Evolutionary conservation across 2,329 filamentous ascomycete species (phyloP), one percentile per base, ranked within the genome.

Genomic region (Pseudogymnoascus pannorum): DNA sequence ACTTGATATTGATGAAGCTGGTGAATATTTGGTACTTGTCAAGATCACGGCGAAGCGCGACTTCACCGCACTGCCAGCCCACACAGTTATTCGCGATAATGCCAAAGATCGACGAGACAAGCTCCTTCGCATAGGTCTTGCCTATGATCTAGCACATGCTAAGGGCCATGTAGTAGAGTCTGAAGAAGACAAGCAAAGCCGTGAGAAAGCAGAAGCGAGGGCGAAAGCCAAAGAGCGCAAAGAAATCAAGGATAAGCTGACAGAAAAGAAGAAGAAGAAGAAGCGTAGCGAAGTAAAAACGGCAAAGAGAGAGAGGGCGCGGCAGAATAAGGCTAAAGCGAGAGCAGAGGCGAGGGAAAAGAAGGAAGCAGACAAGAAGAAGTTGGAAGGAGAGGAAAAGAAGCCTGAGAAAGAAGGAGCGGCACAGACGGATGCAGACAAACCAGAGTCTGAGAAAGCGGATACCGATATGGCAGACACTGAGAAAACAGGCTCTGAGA

Each of bases 71-170:
- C 58, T 72, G 3, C 67, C 75, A 8, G 81, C 81, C 0, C 83
- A 86, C 66, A 79, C 84, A 1, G 80, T 86, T 1, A 77, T 86
- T 22, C 81, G 81, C 67, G 78, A 82, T 64, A 84, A 85, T 57
- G n/a, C 22, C 14, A 58, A 58, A 12, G 18, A 38, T 36, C 31
- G 57, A 24, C 57, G 57, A 11, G 81, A 84, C 48, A 86, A 86
- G 71, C 74, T 86, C 2, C 77, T 81, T 1, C 79, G 82, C 38
- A 80, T 85, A 5, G 83, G 82, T 2, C 76, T 78, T 38, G 79
- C 82, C 0, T 86, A 86, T 63, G 83, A 86, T 66, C 67, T 85
- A 5, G 83, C 83, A 0, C 83, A 86, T 66, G 79, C 77, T 72
- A 85, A 85, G 70, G 82, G 80, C 0, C 78, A 83, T 60, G 72